phyloP scores from a whole-genome alignment of 805 yeast species.

The Cyberlindnera mississippiensis region DNA sequence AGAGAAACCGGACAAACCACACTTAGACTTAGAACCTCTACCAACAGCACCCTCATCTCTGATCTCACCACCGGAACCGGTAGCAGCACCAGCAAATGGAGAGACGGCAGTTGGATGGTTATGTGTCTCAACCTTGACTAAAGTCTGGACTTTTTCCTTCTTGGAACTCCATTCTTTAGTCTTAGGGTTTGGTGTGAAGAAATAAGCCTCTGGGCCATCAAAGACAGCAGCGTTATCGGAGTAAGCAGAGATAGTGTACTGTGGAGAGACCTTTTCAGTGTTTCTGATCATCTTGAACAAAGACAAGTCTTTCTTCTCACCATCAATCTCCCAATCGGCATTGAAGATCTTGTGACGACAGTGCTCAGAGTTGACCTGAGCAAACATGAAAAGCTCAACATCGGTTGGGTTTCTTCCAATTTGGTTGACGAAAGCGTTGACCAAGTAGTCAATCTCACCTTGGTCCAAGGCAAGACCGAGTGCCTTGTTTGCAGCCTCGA shows the following conservation, averaged over 20 bases:
- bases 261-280: conserved; percentile 78
- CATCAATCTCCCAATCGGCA: conserved; percentile 97
- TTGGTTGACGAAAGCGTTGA: conserved; percentile 71
- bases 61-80: conserved; percentile 99
- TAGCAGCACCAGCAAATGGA: conserved; percentile 99
- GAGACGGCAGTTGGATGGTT: conserved; percentile 99
- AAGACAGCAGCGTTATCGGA: conserved; percentile 97
- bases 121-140: conserved; percentile 96
- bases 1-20: conserved; percentile 91
- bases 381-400: conserved; percentile 97
- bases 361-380: conserved; percentile 98
- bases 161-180: conserved; percentile 70
- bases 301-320: conserved; percentile 63
- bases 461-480: conserved; percentile 92
- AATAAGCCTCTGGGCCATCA: conserved; percentile 75
- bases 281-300: conserved; percentile 94
- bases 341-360: conserved; percentile 98
- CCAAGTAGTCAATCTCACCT: conserved; percentile 88
- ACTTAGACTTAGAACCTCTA: conserved; percentile 94
- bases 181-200: conserved; percentile 71
- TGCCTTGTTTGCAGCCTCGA: conserved; percentile 71
- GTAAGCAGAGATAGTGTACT: conserved; percentile 87
- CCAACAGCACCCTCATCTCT: conserved; percentile 99
- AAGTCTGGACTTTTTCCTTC: conserved; percentile 78
- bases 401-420: conserved; percentile 92